Base-by-base conservation (phyloP, 2,329 filamentous ascomycete species). In the Pseudogymnoascus sp. region DNA sequence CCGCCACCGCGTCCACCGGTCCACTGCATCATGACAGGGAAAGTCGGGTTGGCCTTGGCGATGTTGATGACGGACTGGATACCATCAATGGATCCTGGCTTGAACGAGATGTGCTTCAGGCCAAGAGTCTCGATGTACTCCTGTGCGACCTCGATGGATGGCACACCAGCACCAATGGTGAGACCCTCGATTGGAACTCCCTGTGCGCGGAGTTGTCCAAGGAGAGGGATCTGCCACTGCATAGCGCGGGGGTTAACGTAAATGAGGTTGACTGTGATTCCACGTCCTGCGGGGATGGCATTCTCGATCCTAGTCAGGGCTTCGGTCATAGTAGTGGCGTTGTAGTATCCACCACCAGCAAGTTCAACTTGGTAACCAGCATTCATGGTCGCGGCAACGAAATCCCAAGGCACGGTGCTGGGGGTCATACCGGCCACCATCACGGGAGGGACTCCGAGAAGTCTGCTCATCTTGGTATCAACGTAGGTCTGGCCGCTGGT, bases 361-460 rank as follows among this genome's bases (percentile, higher is more conserved):
- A 96, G 81, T 79, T 96, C 92, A 68, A 96, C 91, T 68, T 96
- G 90, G 75, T 96, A 96, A n/a, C 92, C 92, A 63, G 92, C 91
- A 69, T 93, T 93, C 90, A 96, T 96, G 14, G 91, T 93, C 1
- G 91, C 90, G 5, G 91, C 88, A 47, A 96, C 90, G 69, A 96
- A 96, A 75, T 96, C 91, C 88, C 90, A 95, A 0, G 90, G 86
- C 2, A 96, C 90, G 0, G 93, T 97, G 65, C 85, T 85, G 11
- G 93, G 93, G 1, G 93, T 96, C 93, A 97, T 97, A 74, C 92
- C 93, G 64, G 92, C 91, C 66, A 96, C 91, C 80, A 97, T 88
- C 67, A 97, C 80, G 0, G 93, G 93, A 7, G 93, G 91, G 4
- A 95, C 80, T 69, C 92, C 92, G 16, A 96, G 80, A 18, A 96